Percentiles rank a stretch among this genome's conserved stretches.
Evolutionary conservation across 1,139 yeast species (phyloP).

Genomic region (Lodderomyces parapsilosis): DNA sequence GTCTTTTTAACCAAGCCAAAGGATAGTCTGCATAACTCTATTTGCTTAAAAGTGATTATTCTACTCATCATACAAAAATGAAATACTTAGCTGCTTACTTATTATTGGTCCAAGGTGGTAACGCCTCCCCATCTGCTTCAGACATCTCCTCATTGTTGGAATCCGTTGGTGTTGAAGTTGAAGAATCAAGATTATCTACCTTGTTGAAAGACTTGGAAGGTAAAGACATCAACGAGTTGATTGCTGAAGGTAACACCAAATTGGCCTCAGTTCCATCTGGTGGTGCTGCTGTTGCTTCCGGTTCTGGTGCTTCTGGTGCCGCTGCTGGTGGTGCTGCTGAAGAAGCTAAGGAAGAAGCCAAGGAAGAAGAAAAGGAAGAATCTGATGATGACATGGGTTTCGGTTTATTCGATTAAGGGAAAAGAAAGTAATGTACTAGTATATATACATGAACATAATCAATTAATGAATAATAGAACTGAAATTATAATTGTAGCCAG

Average conservation of each 20-base stretch:
- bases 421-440: background rate
- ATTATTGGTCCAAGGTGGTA: constrained; percentile 84
- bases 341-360: constrained; percentile 38
- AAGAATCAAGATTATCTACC: constrained; percentile 66
- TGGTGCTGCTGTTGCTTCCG: constrained; percentile 72
- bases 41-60: constrained; percentile 61
- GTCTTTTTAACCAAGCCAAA: constrained; percentile 28
- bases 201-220: constrained; percentile 74
- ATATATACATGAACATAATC: background rate
- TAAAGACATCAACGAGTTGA: constrained; percentile 70
- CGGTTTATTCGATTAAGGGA: constrained; percentile 77
- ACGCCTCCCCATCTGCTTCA: constrained; percentile 72
- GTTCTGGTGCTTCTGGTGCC: constrained; percentile 43
- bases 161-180: constrained; percentile 78
- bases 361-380: constrained; percentile 27
- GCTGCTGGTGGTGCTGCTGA: constrained; percentile 42
- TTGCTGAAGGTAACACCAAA: constrained; percentile 79
- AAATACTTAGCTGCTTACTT: constrained; percentile 91
- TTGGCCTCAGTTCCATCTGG: constrained; percentile 82
- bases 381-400: constrained; percentile 82
- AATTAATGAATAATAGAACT: constrained; percentile 1
- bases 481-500: background rate
- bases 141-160: constrained; percentile 71
- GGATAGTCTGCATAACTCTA: constrained; percentile 55
- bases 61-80: constrained; percentile 41